Evolutionary conservation across 1,284 basidiomycete genomes (phyloP), one percentile per base, ranked within the genome.

Genomic region (Cutaneotrichosporon sp.): DNA sequence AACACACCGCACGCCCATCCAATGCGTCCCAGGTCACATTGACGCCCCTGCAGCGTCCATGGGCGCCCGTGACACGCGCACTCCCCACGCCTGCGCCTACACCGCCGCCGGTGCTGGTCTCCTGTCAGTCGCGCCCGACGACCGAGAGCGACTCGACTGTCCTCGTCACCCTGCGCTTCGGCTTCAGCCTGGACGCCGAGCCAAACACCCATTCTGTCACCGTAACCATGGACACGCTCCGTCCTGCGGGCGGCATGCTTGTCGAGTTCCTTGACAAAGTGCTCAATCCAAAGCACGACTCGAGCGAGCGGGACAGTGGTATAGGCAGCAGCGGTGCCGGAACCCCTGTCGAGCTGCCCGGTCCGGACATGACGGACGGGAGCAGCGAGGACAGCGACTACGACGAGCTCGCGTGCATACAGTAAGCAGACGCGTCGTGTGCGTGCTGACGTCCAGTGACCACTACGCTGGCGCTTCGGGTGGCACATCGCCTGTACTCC

Each of bases 341-440:
- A 4, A 46, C 45, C 2, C 45, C 45, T 2, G 33, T 36, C 22
- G 21, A 21, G 34, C 44, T 47, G 40, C 49, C 48, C 33, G 35
- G 50, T 30, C 18, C 43, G 22, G 52, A 51, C 26, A n/a, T 66
- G 64, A 67, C 66, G 8, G 67, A 69, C 46, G 59, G 61, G 7
- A 60, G 58, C 44, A 63, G 61, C 10, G 62, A 63, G 23, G 65
- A 65, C n/a, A 60, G 58, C 39, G 66, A 67, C 49, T 61, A 56
- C 41, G 66, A 66, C 52, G 49, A 54, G 20, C n/a, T n/a, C 54
- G 60, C 49, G 54, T 46, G 55, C 10, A 48, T 61, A 2, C 55
- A 51, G 34, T 67, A 30, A 57, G 61, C 61, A 9, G 1, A 18
- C 20, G 22, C 4, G n/a, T 30, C 10, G 26, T 30, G 26, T 30